phyloP scores from a whole-genome alignment of 805 yeast species.

The Ogataea zsoltii region DNA sequence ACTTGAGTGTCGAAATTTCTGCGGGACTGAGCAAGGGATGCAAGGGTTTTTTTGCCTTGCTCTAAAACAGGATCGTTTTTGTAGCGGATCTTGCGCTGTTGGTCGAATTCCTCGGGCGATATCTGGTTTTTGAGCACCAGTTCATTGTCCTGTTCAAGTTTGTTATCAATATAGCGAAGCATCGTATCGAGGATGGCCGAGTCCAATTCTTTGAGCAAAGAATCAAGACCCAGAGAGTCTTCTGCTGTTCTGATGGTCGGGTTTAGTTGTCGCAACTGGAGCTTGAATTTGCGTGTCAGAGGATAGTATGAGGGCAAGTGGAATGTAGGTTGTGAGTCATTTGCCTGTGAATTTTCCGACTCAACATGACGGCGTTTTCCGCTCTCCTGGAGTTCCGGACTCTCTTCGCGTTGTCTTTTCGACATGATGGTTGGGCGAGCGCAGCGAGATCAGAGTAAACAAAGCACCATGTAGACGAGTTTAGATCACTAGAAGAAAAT shows the following conservation, averaged over 20 bases:
- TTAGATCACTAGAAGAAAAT: no score
- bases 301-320: conserved; percentile 31
- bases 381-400: not conserved
- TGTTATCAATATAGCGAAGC: conserved; percentile 17
- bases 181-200: conserved; percentile 15
- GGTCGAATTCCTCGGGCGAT: conserved; percentile 16
- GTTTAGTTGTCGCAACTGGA: conserved; percentile 15
- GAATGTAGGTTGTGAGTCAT: not conserved
- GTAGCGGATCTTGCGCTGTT: conserved; percentile 12
- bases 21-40: conserved; percentile 7
- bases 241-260: conserved; percentile 1
- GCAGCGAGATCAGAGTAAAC: no score
- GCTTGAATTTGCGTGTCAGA: conserved; percentile 13
- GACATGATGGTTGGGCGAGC: not conserved
- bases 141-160: conserved; percentile 21
- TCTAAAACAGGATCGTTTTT: conserved; percentile 16
- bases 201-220: conserved; percentile 13
- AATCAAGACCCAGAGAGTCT: conserved; percentile 6
- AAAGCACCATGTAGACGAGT: no score
- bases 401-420: conserved; percentile 6
- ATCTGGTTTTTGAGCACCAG: conserved; percentile 14
- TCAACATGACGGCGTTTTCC: conserved; percentile 1
- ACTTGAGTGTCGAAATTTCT: conserved; percentile 11
- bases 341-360: not conserved
- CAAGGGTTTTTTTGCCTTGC: conserved; percentile 13